Evolutionary conservation across 2,329 filamentous ascomycete genomes (phyloP), one percentile per base, ranked within the genome.

Genomic region (Cercospora nicotianae): DNA sequence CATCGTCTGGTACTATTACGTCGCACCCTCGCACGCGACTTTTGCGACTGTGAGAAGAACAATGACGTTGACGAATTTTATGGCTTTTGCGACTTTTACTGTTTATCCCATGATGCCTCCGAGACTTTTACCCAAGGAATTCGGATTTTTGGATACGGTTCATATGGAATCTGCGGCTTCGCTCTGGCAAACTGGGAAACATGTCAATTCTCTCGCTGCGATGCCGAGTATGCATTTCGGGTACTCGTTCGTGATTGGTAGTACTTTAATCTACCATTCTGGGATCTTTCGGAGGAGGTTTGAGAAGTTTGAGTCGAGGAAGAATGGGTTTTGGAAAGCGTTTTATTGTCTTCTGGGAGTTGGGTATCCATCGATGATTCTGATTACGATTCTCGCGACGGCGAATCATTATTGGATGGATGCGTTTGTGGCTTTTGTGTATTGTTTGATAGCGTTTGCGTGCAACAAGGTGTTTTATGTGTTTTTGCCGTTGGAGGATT

Each of bases 341-440:
- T 80, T 82, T 64, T 85, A 83, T 68, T 70, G 83, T 2, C n/a
- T 75, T 0, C 60, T 85, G 16, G 85, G 86, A 31, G 67, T 87
- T 18, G 77, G 80, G 58, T 88, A 88, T 72, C 86, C 86, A 1
- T 72, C 77, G 5, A 82, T 85, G 73, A 86, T 88, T 62, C 74
- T 89, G 60, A 80, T 83, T 0, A 84, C 84, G 31, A 88, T 89
- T 66, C 81, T 89, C 18, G 83, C 86, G 12, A 88, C 87, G 0
- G 87, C 86, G 30, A 89, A 89, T 70, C 87, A 86, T 73, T 89
- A 85, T 75, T 84, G 83, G 79, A 78, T 86, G 67, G 84, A 86
- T 72, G 84, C 84, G 0, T 68, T 82, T 42, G 79, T 84, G 9
- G 84, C 84, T 10, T 83, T 83, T 31, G 82, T 83, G 3, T 69